Percentiles rank a stretch among this genome's conserved stretches.
Evolutionary conservation across 345 rosid species (phyloP).

Genomic region (Lagerstroemia speciosa): DNA sequence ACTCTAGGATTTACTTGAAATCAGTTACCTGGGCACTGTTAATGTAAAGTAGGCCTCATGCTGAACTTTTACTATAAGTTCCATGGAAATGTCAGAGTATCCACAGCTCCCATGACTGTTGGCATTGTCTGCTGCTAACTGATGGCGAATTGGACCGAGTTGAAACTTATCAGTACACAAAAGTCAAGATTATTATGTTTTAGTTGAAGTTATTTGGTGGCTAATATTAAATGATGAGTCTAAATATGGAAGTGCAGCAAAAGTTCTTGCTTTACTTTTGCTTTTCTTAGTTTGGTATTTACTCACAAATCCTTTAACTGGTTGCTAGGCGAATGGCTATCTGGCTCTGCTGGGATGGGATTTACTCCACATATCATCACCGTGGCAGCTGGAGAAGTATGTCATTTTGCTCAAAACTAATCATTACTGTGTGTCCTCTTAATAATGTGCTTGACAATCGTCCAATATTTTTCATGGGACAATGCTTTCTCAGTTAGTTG

Average conservation of each 20-base stretch:
- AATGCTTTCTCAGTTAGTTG: background rate
- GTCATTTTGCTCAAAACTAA: slow-evolving; percentile 16
- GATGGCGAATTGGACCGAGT: background rate
- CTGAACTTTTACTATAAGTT: background rate
- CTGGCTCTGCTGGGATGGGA: slow-evolving; percentile 75
- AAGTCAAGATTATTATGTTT: background rate
- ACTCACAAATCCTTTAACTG: background rate
- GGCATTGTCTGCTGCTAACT: background rate
- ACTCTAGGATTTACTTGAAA: too few relatives aligned
- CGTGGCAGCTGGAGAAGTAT: slow-evolving; percentile 75
- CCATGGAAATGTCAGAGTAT: background rate
- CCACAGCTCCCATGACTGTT: background rate
- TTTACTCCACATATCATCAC: slow-evolving; percentile 70
- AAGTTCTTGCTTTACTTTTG: background rate
- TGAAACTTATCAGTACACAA: background rate
- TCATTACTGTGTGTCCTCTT: slow-evolving; percentile 2
- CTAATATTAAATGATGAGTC: background rate
- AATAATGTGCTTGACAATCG: background rate
- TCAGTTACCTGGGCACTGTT: background rate
- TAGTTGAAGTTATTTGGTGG: background rate
- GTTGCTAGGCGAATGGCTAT: slow-evolving; percentile 55
- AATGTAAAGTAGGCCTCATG: background rate
- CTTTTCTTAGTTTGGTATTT: background rate
- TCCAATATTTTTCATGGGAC: background rate
- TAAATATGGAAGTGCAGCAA: background rate